Conservation (phyloP, 129 eudicot species). For the Artemisia tridentata region DNA sequence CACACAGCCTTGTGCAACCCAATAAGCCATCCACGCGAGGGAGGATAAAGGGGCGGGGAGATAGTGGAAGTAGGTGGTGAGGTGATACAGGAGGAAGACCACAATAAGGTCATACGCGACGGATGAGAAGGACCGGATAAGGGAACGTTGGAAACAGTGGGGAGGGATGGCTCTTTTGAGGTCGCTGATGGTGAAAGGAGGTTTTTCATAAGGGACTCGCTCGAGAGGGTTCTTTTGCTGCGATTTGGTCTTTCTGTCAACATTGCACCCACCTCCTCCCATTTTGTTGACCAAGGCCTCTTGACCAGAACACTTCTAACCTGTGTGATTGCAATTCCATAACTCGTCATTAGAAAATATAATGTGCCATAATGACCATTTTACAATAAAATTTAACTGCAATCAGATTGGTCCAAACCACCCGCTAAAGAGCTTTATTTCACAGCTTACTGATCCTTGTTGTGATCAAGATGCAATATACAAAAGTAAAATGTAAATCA, state of each 20-base stretch:
- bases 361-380: too few relatives aligned
- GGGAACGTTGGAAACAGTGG: slow-evolving; percentile 33
- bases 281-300: slow-evolving; percentile 7
- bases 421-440: too few relatives aligned
- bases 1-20: slow-evolving; percentile 32
- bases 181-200: slow-evolving; percentile 35
- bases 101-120: slow-evolving; percentile 21
- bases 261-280: slow-evolving; percentile 32
- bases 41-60: slow-evolving; percentile 23
- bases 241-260: slow-evolving; percentile 2
- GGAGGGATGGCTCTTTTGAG: slow-evolving; percentile 37
- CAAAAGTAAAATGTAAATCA: too few relatives aligned
- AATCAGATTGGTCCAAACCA: too few relatives aligned
- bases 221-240: slow-evolving; percentile 10
- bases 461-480: too few relatives aligned
- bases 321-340: slow-evolving; percentile 1
- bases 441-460: too few relatives aligned
- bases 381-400: too few relatives aligned
- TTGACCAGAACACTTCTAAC: slow-evolving; percentile 21
- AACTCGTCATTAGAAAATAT: too few relatives aligned
- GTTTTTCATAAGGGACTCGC: slow-evolving; percentile 29
- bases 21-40: slow-evolving; percentile 26
- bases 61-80: slow-evolving; percentile 28
- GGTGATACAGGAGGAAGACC: slow-evolving; percentile 17
- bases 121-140: slow-evolving; percentile 28